Evolutionary conservation across 169 alveolate genomes (phyloP).

Genomic region (Cryptosporidium bovis): DNA sequence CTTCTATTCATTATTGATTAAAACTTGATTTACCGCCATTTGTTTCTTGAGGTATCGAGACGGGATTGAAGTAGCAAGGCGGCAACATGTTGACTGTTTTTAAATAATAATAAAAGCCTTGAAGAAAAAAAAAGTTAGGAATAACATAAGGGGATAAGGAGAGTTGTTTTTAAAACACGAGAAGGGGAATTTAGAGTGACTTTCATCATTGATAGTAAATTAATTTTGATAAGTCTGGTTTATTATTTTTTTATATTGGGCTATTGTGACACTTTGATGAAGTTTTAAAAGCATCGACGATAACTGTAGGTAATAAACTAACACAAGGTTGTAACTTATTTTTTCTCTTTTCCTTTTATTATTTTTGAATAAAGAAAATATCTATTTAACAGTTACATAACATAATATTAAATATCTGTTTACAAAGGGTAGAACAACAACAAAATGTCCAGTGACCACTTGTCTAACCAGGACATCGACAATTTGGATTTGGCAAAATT

Average conservation of each 20-base stretch:
- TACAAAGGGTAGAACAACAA: background rate
- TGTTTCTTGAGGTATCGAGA: no score
- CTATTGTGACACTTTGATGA: background rate
- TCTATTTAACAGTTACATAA: background rate
- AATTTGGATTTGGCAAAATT: slow-evolving; percentile 88
- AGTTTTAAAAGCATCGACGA: background rate
- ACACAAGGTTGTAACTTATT: background rate
- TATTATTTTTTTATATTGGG: background rate
- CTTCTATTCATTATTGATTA: no score
- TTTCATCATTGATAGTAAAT: no score
- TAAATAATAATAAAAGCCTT: no score
- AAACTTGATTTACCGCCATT: no score
- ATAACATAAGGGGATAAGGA: no score
- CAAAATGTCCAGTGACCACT: slow-evolving; percentile 58
- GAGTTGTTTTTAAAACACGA: no score
- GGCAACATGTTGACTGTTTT: no score
- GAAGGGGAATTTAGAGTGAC: no score
- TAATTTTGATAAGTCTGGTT: no score
- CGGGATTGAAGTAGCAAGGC: no score
- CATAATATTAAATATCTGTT: background rate
- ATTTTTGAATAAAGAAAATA: slow-evolving; percentile 4
- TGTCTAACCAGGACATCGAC: slow-evolving; percentile 83
- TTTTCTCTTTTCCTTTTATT: background rate
- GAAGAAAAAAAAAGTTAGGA: no score
- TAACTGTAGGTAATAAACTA: background rate